Percentiles rank a stretch among this genome's conserved stretches.
These are phyloP conservation scores for Batkoa obscura DNA, from an alignment of 371 early-diverging fungal species.

Conservation along the genomic window DNA sequence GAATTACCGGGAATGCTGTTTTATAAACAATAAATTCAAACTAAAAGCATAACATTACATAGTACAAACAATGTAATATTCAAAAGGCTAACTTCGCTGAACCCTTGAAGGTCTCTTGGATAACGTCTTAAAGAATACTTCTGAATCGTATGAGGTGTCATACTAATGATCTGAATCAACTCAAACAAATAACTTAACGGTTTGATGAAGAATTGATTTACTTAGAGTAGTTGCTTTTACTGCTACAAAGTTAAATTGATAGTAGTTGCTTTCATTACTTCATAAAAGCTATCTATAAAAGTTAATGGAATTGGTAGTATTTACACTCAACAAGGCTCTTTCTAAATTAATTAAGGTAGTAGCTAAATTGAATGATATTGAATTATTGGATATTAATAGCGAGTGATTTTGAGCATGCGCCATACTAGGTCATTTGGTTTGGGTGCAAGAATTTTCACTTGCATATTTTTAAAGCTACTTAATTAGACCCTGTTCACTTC, in stretches of 20 bases:
- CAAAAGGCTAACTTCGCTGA: constrained; percentile 4
- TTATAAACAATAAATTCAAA: constrained; percentile 1
- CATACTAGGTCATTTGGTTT: constrained; percentile 9
- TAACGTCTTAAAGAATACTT: neutral
- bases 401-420: constrained; percentile 3
- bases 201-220: constrained; percentile 4
- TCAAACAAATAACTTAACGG: constrained; percentile 5
- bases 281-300: neutral
- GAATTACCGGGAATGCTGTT: constrained; percentile 4
- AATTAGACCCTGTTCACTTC: neutral
- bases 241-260: neutral
- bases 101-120: neutral
- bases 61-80: constrained; percentile 7
- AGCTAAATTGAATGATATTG: neutral
- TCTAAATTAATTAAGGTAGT: too few species aligned
- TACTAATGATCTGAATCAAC: constrained; percentile 4
- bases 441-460: constrained; percentile 4
- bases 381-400: neutral
- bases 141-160: neutral
- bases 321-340: neutral
- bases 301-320: neutral
- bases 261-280: neutral
- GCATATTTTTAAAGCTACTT: neutral
- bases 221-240: constrained; percentile 6
- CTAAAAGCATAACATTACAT: constrained; percentile 4